Percentiles rank a stretch among this genome's conserved stretches.
phyloP scores from a whole-genome alignment of 495 filamentous ascomycete genomes.

The Margaritispora aquatica region DNA sequence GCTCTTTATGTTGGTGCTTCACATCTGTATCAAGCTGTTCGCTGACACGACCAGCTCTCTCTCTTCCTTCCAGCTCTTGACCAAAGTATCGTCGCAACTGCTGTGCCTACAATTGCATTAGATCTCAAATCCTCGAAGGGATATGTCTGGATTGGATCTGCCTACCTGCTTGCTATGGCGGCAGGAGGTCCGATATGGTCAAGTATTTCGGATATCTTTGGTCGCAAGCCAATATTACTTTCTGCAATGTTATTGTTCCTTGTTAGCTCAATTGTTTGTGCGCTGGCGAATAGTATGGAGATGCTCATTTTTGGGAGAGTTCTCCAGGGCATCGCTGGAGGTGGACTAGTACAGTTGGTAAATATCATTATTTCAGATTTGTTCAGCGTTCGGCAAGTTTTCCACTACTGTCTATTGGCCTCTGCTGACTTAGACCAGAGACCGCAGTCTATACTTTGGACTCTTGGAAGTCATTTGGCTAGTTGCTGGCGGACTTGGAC shows the following conservation, averaged over 20 bases:
- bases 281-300: constrained; percentile 58
- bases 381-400: constrained; percentile 31
- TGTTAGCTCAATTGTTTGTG: constrained; percentile 63
- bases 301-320: constrained; percentile 50
- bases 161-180: constrained; percentile 65
- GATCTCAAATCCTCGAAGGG: constrained; percentile 46
- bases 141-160: constrained; percentile 65
- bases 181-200: constrained; percentile 74
- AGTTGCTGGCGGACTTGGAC: constrained; percentile 59
- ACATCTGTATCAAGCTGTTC: neutral
- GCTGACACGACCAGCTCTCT: constrained; percentile 1
- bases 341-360: constrained; percentile 62
- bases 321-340: neutral
- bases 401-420: neutral
- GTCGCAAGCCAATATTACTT: constrained; percentile 67
- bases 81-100: constrained; percentile 40
- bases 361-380: constrained; percentile 72
- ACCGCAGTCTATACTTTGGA: constrained; percentile 23
- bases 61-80: constrained; percentile 3
- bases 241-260: constrained; percentile 69
- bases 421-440: neutral
- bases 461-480: constrained; percentile 60
- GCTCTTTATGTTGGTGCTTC: constrained; percentile 1
- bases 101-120: constrained; percentile 49
- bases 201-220: constrained; percentile 74